Conservation (phyloP, 2,329 filamentous ascomycete genomes). For the Trichoderma sp. region DNA sequence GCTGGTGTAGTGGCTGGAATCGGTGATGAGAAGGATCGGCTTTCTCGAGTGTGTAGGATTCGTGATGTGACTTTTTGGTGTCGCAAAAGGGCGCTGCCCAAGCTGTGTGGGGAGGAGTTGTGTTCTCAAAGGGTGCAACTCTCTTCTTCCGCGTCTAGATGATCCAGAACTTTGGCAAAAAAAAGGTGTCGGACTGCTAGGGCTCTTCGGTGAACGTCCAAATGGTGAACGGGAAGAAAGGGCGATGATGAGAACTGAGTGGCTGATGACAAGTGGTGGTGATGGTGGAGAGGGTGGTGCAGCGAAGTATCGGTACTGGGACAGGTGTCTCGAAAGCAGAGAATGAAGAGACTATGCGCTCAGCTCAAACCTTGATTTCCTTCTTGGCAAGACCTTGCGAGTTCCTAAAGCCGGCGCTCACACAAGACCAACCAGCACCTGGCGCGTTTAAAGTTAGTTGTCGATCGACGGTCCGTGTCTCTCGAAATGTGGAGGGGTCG, state of each 20-base stretch:
- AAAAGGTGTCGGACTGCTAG: slow-evolving; percentile 23
- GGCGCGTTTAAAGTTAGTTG: not conserved
- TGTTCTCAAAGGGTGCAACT: slow-evolving; percentile 28
- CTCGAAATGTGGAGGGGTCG: not conserved
- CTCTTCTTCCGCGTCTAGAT: slow-evolving; percentile 29
- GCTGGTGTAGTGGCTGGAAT: slow-evolving; percentile 68
- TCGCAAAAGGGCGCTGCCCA: slow-evolving; percentile 35
- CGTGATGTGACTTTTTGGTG: slow-evolving; percentile 37
- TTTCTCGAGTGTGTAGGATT: slow-evolving; percentile 38
- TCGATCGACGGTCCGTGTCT: not conserved
- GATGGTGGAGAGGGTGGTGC: slow-evolving; percentile 34
- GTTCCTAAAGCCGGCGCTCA: not conserved
- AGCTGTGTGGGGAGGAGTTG: slow-evolving; percentile 31
- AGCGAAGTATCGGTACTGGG: slow-evolving; percentile 36
- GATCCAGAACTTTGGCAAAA: slow-evolving; percentile 33
- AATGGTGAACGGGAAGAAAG: slow-evolving; percentile 29
- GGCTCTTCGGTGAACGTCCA: slow-evolving; percentile 18
- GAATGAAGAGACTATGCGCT: slow-evolving; percentile 37
- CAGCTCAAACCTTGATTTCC: slow-evolving; percentile 35
- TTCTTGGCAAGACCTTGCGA: slow-evolving; percentile 13
- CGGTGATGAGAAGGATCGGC: slow-evolving; percentile 37
- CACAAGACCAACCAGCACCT: slow-evolving; percentile 7
- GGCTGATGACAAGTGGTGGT: slow-evolving; percentile 22
- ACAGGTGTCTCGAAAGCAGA: slow-evolving; percentile 38
- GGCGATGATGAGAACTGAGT: slow-evolving; percentile 35